Base-by-base conservation (phyloP, 2,329 filamentous ascomycete genomes). In the Aureobasidium uvarum region DNA sequence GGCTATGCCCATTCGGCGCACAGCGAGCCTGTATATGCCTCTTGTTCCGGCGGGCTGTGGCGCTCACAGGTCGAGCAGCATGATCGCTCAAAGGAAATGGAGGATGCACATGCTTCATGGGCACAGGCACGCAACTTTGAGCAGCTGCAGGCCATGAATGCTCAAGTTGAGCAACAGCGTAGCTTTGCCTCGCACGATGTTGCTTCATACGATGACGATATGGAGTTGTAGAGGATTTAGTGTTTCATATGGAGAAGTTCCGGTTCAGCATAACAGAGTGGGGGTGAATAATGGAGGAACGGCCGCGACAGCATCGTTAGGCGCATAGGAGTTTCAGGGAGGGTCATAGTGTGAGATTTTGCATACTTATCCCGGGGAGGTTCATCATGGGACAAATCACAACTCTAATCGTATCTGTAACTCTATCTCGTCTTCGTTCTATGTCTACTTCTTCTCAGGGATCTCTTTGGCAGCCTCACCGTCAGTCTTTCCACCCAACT, bases 81-180 rank as follows among this genome's bases (percentile, higher is more conserved):
- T 8, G 46, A 33, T 51, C 45, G 58, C 28, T 38, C 56, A 2
- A 60, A 33, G 56, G 74, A 83, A 33, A 89, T 90, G 86, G 87
- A 89, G 72, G 82, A 88, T 68, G 86, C 88, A 74, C 90, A 90
- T 69, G 88, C 87, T 0, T 81, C 84, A 25, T 85, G 83, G 69
- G 83, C 85, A 71, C 82, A 85, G 67, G 78, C 78, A 7, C 75
- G 80, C 46, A 81, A 83, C 66, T 77, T 79, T 67, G 83, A 84
- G 66, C 78, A 80, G 39, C 81, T 83, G 79, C 79, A 82, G 69
- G 74, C 78, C 36, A 76, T 80, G 75, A 80, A 68, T 20, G 36
- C 50, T 13, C 64, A 67, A 28, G 56, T 68, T 11, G 60, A 68
- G 62, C 39, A 51, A 23, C 33, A 51, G 46, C 36, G 60, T 36